Evolutionary conservation across 1,284 basidiomycete genomes (phyloP), one percentile per base, ranked within the genome.

Genomic region (Trichosporon sp.): DNA sequence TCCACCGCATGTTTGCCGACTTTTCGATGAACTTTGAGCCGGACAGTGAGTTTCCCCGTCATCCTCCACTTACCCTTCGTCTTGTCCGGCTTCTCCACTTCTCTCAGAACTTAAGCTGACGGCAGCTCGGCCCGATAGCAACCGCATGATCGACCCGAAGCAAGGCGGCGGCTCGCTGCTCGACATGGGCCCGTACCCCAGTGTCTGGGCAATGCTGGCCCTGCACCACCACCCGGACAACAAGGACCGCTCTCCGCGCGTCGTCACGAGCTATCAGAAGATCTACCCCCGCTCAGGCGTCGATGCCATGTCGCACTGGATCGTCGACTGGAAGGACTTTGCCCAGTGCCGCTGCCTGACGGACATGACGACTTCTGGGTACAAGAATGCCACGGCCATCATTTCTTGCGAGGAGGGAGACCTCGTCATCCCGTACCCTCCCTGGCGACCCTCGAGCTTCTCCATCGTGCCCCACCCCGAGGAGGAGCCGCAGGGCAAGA

Each of bases 141-240:
- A 92, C 81, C 82, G 92, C 36, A 89, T 95, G 69, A 80, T 92
- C 69, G 87, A 93, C 72, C 92, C 93, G 2, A 78, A 81, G 19
- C 83, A 95, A 6, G 93, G 89, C 25, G 93, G 93, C 23, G 93
- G 92, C 1, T 90, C 88, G 8, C 75, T 95, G 36, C 85, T 95
- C 46, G 93, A 95, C 77, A 83, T 89, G 68, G 90, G 90, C 0
- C 89, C 91, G 13, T 92, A 93, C 78, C 90, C 90, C 2, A 82
- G 91, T 65, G 84, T 92, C 68, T 92, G 91, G 90, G 88, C 89
- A 6, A 88, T 91, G 74, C 82, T 91, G 31, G 83, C 85, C 0
- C 81, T 93, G n/a, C 92, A 89, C 75, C 91, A 92, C 71, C 84
- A 91, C 76, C 87, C 89, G 2, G 81, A 63, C 60, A 76, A 76